Conservation (phyloP, 2,329 filamentous ascomycete genomes). For the Clonostachys rosea region DNA sequence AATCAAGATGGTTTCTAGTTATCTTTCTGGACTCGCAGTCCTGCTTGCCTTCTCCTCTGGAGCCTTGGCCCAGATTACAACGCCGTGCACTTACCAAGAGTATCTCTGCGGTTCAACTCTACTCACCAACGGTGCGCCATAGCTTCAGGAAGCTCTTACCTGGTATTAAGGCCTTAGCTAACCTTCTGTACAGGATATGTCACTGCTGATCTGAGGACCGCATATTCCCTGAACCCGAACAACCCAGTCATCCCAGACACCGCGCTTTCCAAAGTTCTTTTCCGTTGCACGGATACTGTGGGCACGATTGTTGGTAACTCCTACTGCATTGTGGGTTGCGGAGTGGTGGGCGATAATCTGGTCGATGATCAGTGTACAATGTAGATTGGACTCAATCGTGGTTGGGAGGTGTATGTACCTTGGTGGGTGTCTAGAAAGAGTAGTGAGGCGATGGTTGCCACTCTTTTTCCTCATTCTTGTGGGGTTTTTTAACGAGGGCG, state of each 20-base stretch:
- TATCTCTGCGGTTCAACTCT: not conserved
- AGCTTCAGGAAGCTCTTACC: not conserved
- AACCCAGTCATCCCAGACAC: not conserved
- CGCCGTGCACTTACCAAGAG: conserved; percentile 1
- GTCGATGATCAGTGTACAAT: not conserved
- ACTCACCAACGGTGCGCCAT: conserved; percentile 1
- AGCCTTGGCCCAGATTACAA: not conserved
- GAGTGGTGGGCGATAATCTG: not conserved
- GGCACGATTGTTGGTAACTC: not conserved
- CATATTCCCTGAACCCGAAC: not conserved
- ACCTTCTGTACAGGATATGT: not conserved
- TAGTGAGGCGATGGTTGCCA: not conserved
- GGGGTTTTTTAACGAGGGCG: not conserved
- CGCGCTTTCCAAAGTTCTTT: not conserved
- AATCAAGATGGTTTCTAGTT: not conserved
- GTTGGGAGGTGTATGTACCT: not conserved
- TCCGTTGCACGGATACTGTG: not conserved
- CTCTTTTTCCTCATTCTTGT: not conserved
- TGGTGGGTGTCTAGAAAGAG: not conserved
- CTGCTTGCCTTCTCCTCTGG: conserved; percentile 1
- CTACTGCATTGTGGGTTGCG: not conserved
- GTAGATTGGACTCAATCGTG: not conserved
- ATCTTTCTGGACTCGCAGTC: not conserved
- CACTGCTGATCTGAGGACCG: not conserved
- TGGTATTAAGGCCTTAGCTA: not conserved